Conservation (phyloP, 768 basidiomycete genomes). For the Jaapia argillacea region DNA sequence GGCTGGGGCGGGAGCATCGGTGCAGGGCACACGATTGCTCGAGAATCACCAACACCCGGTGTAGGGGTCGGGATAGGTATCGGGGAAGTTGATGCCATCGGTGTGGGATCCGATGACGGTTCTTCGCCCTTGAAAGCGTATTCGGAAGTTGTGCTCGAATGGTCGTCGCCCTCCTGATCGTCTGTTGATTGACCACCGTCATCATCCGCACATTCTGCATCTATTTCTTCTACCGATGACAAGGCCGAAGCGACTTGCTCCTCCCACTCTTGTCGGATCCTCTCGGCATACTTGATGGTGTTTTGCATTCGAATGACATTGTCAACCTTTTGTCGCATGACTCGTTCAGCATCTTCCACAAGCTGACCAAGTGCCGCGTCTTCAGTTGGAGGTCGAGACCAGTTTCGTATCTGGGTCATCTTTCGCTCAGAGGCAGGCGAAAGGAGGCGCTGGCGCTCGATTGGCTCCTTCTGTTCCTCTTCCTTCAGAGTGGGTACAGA, state of each 20-base stretch:
- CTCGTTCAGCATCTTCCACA: conserved; percentile 77
- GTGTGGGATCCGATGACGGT: conserved; percentile 54
- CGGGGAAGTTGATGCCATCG: conserved; percentile 48
- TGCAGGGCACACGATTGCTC: too few species aligned
- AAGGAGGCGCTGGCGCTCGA: conserved; percentile 85
- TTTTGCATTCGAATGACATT: conserved; percentile 95
- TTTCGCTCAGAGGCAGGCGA: conserved; percentile 86
- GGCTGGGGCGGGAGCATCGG: not conserved
- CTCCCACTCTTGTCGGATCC: conserved; percentile 96
- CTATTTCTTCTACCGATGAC: conserved; percentile 45
- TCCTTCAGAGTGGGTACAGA: conserved; percentile 86
- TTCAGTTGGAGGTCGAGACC: conserved; percentile 79
- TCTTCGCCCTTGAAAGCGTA: conserved; percentile 43
- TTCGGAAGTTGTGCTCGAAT: conserved; percentile 55
- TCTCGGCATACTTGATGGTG: conserved; percentile 93
- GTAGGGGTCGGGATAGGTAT: conserved; percentile 13
- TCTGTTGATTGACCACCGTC: conserved; percentile 26
- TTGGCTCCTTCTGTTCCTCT: conserved; percentile 84
- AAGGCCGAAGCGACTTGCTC: conserved; percentile 70
- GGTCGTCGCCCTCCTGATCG: conserved; percentile 32
- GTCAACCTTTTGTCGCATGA: conserved; percentile 90
- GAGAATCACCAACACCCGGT: too few species aligned
- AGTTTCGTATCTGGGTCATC: conserved; percentile 72
- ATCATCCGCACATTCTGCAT: conserved; percentile 35
- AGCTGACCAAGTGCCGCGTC: conserved; percentile 80